A percentile compares a stretch with the other conserved stretches of the same genome.
phyloP scores from a whole-genome alignment of 2,329 filamentous ascomycete species.

The Trichoderma koningiopsis region DNA sequence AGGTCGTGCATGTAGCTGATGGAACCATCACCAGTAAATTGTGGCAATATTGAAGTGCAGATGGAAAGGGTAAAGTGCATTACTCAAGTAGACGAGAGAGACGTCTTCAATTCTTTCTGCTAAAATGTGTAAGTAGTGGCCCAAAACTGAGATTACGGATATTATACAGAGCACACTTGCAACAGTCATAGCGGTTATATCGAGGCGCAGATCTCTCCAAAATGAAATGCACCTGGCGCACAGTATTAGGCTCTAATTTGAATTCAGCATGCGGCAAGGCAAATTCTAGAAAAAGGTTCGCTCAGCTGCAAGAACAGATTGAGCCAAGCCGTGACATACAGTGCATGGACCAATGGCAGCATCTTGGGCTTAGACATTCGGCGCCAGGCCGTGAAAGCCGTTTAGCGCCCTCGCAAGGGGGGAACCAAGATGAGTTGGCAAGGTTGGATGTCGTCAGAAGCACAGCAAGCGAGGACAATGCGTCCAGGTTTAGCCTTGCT shows the following conservation, averaged over 20 bases:
- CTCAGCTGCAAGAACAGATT: constrained; percentile 7
- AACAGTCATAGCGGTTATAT: not conserved
- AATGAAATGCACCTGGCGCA: constrained; percentile 1
- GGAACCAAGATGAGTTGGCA: constrained; percentile 19
- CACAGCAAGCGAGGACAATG: not conserved
- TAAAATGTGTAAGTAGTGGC: not conserved
- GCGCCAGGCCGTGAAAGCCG: constrained; percentile 17
- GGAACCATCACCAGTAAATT: not conserved
- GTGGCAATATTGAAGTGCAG: not conserved
- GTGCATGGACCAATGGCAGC: constrained; percentile 17
- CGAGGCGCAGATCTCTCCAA: not conserved
- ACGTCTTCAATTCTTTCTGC: not conserved
- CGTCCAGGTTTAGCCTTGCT: not conserved
- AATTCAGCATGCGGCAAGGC: constrained; percentile 11
- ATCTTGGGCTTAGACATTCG: constrained; percentile 19
- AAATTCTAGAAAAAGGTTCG: constrained; percentile 19
- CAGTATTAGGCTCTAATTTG: not conserved
- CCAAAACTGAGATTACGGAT: not conserved
- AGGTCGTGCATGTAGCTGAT: not conserved
- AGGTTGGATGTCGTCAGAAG: constrained; percentile 22
- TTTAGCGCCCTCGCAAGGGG: constrained; percentile 22
- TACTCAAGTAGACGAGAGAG: not conserved
- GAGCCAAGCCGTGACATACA: constrained; percentile 17
- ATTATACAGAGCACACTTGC: constrained; percentile 9
- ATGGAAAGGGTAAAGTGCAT: not conserved